Base-by-base conservation (phyloP, 2,329 filamentous ascomycete species). In the Trichoderma sp. region DNA sequence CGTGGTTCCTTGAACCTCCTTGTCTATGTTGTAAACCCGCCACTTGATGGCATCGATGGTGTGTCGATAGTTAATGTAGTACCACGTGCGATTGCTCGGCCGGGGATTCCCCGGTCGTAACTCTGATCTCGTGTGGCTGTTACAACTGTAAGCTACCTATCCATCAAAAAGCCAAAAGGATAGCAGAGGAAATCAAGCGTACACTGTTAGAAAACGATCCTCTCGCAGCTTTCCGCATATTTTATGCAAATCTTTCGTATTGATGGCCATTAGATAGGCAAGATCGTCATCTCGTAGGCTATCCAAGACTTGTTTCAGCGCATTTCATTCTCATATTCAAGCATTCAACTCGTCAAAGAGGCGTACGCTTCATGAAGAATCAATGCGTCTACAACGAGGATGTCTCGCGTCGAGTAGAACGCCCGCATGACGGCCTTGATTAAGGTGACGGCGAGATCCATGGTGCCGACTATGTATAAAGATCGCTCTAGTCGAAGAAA, bases 31-130 rank as follows among this genome's bases (percentile, higher is more conserved):
- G 77, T 95, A 94, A 63, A 97, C 89, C 71, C 93, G 91, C 87
- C 92, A 99, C 80, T 99, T 99, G 81, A 97, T 96, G 59, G 93
- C 93, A 81, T 99, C 96, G 76, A 99, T 93, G 43, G 95, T 93
- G 69, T 93, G 91, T 70, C 96, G 93, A 76, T 96, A 96, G 78
- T 97, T 94, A 78, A 99, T 95, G 81, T 93, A 99, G 83, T 97
- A 99, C 85, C 97, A 99, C 71, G 95, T 97, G 75, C 93, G 89
- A 77, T 91, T 94, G 73, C 91, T 90, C 5, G 93, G 91, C 64
- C 94, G 90, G 69, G 91, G 90, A 70, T 94, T 92, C 63, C 92
- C 93, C 76, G 94, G 91, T 73, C 90, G 90, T 67, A 91, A 83
- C 78, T 97, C 94, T 60, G 90, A 87, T 70, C 93, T 75, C 21